phyloP scores from a whole-genome alignment of 2,329 filamentous ascomycete species.

The Tolypocladium amazonense region DNA sequence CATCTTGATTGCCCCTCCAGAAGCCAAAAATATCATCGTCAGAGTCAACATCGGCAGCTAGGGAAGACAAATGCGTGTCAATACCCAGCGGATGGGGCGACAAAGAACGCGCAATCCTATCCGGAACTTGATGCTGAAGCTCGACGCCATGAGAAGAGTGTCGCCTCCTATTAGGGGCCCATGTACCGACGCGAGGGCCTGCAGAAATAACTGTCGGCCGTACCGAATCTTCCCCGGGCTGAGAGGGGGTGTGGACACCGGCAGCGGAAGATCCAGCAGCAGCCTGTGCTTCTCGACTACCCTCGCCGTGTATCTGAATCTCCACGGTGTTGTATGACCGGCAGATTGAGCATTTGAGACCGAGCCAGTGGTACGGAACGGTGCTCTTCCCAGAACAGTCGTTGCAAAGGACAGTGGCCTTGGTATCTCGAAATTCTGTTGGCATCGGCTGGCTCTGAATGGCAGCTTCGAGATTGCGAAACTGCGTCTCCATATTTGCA shows the following conservation, averaged over 20 bases:
- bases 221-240: slow-evolving; percentile 1
- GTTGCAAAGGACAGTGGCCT: slow-evolving; percentile 82
- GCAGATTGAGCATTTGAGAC: slow-evolving; percentile 74
- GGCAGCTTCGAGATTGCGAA: slow-evolving; percentile 78
- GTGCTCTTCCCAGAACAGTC: slow-evolving; percentile 85
- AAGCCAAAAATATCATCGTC: slow-evolving; percentile 48
- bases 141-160: slow-evolving; percentile 28
- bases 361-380: slow-evolving; percentile 88
- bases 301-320: slow-evolving; percentile 45
- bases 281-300: slow-evolving; percentile 15
- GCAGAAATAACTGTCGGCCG: slow-evolving; percentile 11
- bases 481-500: slow-evolving; percentile 95
- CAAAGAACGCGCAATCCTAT: slow-evolving; percentile 33
- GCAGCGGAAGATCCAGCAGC: slow-evolving; percentile 11
- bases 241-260: not conserved
- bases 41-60: slow-evolving; percentile 31
- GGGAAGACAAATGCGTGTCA: slow-evolving; percentile 14
- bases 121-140: slow-evolving; percentile 20
- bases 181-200: slow-evolving; percentile 1
- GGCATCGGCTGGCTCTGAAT: slow-evolving; percentile 92
- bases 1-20: slow-evolving; percentile 38
- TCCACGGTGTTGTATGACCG: slow-evolving; percentile 61
- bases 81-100: slow-evolving; percentile 23
- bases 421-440: slow-evolving; percentile 64
- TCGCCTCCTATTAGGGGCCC: slow-evolving; percentile 20